Evolutionary conservation across 768 basidiomycete genomes (phyloP), one percentile per base, ranked within the genome.

Genomic region (Lactarius akahatsu): DNA sequence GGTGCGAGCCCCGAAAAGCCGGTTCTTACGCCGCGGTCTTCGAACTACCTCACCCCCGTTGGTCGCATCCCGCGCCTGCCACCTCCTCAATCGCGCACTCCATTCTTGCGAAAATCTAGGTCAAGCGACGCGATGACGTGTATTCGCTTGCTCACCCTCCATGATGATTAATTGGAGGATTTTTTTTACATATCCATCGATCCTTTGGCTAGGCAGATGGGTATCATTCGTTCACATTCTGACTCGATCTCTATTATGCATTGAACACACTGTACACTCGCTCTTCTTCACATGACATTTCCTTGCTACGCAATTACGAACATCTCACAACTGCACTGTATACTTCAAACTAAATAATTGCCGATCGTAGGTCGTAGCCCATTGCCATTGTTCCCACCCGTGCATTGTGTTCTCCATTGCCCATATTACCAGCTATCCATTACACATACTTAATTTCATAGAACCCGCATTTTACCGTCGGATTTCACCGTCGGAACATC

Each of bases 121-220:
- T 68, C 59, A 68, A 63, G 75, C 73, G 72, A 78, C 47, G 78
- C 80, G 62, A 79, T 86, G 73, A 81, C 82, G 0, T 85, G 83
- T 72, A 76, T 84, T 67, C 78, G 77, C 57, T 82, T 84, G 71
- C 80, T 86, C 68, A 76, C 82, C 45, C 70, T 83, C 45, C 82
- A 79, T 66, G 80, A 78, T 65, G 76, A 64, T 63, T 56, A 72
- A 60, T 71, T 69, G 60, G 65, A 61, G 23, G 28, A n/a, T 13
- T 36, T 28, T 28, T 38, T 34, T n/a, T 58, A 26, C 30, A 18
- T 28, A 26, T 26, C 40, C 32, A 28, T 62, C 32, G 20, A 54
- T 20, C 32, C 45, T 32, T 59, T 54, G 57, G 47, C 60, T 55
- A 23, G 41, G 60, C 59, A 16, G 28, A 56, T 30, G 36, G 47